phyloP scores from a whole-genome alignment of 208 protist genomes.

The Leishmania gerbilli region DNA sequence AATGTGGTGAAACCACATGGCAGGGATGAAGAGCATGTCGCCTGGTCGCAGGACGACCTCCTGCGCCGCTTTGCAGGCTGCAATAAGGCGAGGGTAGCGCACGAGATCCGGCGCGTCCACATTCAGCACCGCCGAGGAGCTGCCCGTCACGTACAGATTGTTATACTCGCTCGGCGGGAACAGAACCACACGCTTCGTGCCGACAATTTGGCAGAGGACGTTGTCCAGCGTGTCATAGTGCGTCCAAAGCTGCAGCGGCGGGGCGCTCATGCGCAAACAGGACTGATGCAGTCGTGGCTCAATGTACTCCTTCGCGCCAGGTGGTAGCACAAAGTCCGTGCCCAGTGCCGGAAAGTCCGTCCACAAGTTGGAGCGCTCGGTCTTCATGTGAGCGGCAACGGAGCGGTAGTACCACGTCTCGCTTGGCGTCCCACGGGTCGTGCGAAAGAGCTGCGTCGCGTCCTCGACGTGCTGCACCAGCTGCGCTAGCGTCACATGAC shows the following conservation, averaged over 20 bases:
- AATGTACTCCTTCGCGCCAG: slow-evolving; percentile 42
- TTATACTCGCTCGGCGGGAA: slow-evolving; percentile 88
- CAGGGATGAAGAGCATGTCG: slow-evolving; percentile 94
- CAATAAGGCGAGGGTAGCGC: slow-evolving; percentile 82
- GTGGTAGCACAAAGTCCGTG: slow-evolving; percentile 75
- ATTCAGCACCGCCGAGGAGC: slow-evolving; percentile 85
- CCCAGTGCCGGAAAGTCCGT: slow-evolving; percentile 72
- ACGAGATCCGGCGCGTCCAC: slow-evolving; percentile 73
- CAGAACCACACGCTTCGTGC: slow-evolving; percentile 88
- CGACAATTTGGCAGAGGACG: slow-evolving; percentile 92
- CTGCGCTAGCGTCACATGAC: slow-evolving; percentile 66
- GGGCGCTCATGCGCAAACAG: slow-evolving; percentile 87
- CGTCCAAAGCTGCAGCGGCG: slow-evolving; percentile 91
- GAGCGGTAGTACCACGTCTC: slow-evolving; percentile 90
- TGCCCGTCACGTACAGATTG: slow-evolving; percentile 91
- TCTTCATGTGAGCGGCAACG: slow-evolving; percentile 86
- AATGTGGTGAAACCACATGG: slow-evolving; percentile 94
- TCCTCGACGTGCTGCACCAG: slow-evolving; percentile 70
- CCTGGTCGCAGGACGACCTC: slow-evolving; percentile 86
- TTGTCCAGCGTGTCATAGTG: slow-evolving; percentile 96
- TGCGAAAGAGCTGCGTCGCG: slow-evolving; percentile 22
- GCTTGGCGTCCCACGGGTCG: slow-evolving; percentile 6
- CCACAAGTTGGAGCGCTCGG: slow-evolving; percentile 82
- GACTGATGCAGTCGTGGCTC: slow-evolving; percentile 81
- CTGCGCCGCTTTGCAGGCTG: slow-evolving; percentile 68